Base-by-base conservation (phyloP, 2,329 filamentous ascomycete genomes). In the Biscogniauxia marginata region DNA sequence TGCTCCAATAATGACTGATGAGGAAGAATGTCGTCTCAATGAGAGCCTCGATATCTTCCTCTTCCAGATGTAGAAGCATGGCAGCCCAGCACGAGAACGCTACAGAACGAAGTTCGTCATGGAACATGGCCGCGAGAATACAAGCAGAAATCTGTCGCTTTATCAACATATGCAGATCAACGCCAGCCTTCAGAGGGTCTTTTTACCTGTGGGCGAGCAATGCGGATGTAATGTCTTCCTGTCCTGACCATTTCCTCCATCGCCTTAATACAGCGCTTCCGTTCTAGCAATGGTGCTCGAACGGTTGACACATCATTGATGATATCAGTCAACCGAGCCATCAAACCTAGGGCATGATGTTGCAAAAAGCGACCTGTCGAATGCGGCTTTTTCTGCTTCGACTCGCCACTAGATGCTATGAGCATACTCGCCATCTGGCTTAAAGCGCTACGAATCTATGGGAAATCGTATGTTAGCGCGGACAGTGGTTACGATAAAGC, bases 1-100 rank as follows among this genome's bases (percentile, higher is more conserved):
- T 70, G 4, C 72, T 62, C 95, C 95, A 99, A 67, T 95, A 88
- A 63, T 88, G 86, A 21, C 89, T 86, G 49, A 98, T 86, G 44
- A 96, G 84, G 52, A 93, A 92, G 63, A 98, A 91, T 0, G 93
- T 96, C 56, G 93, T 92, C 69, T 96, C 92, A 7, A 98, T 77
- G 39, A 97, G 81, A 22, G 85, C 80, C 62, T 89, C 87, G 5
- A 96, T 80, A 67, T 97, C 93, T 21, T 92, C 88, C 55, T 87
- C 86, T 8, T 88, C 87, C 49, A 98, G 80, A 51, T 87, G 84
- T 23, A 76, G 82, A 18, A 98, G 81, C 75, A 99, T 86, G 7
- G 86, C 82, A 22, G 85, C 82, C 95, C 95, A 99, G 49, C 92
- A 91, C 3, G 83, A 84, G 66, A 98, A 93, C 1, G 92, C 90